phyloP scores from a whole-genome alignment of 2,329 filamentous ascomycete species.

The Spiromastix sp. region DNA sequence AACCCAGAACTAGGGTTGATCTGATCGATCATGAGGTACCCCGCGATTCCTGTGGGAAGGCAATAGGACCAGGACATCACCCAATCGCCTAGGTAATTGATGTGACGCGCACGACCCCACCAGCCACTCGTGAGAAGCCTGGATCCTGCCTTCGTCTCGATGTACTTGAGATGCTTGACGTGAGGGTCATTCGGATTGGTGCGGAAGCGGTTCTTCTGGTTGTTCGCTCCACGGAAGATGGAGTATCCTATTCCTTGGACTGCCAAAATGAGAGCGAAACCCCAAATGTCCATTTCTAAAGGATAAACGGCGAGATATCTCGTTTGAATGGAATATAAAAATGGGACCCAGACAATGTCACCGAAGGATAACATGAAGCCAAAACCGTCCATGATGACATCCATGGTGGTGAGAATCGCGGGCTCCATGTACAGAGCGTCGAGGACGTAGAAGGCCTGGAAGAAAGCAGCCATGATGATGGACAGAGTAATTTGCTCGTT shows the following conservation, averaged over 20 bases:
- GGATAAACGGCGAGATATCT: slow-evolving; percentile 79
- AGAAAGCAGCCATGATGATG: slow-evolving; percentile 65
- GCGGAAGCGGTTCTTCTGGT: slow-evolving; percentile 89
- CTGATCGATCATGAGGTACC: slow-evolving; percentile 8
- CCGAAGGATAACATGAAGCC: slow-evolving; percentile 93
- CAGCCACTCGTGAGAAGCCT: slow-evolving; percentile 10
- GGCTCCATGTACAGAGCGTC: slow-evolving; percentile 82
- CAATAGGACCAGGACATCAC: slow-evolving; percentile 11
- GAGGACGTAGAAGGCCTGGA: slow-evolving; percentile 74
- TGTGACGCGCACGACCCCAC: slow-evolving; percentile 13
- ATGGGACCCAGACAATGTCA: slow-evolving; percentile 87
- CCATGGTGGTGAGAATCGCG: slow-evolving; percentile 84
- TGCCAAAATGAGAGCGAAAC: slow-evolving; percentile 53
- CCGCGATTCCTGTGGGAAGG: slow-evolving; percentile 12
- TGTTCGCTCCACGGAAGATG: slow-evolving; percentile 91
- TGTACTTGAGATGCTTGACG: slow-evolving; percentile 71
- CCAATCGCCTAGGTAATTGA: slow-evolving; percentile 15
- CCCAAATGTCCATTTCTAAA: slow-evolving; percentile 60
- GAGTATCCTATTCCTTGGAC: slow-evolving; percentile 67
- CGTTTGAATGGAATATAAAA: slow-evolving; percentile 74
- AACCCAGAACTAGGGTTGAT: not conserved
- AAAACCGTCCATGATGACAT: slow-evolving; percentile 86
- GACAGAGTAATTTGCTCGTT: slow-evolving; percentile 78
- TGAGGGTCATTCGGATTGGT: slow-evolving; percentile 72
- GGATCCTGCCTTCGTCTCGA: slow-evolving; percentile 50